These are phyloP conservation scores for Amphibolis antarctica DNA, from an alignment of 106 monocot genomes.

Conservation along the genomic window DNA sequence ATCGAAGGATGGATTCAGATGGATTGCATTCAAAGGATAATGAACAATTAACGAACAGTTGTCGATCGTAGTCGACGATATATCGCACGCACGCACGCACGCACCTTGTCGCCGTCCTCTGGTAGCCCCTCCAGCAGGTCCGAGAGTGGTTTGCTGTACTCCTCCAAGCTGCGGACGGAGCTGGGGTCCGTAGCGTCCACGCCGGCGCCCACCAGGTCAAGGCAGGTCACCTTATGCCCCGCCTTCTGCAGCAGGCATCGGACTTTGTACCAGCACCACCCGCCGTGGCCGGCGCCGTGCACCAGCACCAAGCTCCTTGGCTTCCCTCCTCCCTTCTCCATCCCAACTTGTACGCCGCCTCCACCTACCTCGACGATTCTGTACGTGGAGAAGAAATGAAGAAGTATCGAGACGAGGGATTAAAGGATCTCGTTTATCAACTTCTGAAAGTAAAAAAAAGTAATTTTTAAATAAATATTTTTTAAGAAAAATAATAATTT, in stretches of 20 bases:
- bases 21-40: too few species aligned
- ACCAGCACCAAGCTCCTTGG: conserved; percentile 11
- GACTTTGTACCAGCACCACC: conserved; percentile 15
- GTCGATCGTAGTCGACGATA: neutral
- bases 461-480: too few species aligned
- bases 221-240: conserved; percentile 5
- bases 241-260: conserved; percentile 1
- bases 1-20: too few species aligned
- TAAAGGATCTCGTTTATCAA: too few species aligned
- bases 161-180: conserved; percentile 1
- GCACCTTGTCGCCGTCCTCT: neutral
- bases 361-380: too few species aligned
- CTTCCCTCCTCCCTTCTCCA: too few species aligned
- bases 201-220: conserved; percentile 7
- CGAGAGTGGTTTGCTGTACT: conserved; percentile 3
- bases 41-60: neutral
- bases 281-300: conserved; percentile 10
- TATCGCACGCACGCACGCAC: neutral
- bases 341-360: too few species aligned
- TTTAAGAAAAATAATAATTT: too few species aligned
- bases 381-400: too few species aligned
- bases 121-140: conserved; percentile 1
- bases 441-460: too few species aligned
- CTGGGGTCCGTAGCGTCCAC: conserved; percentile 4
- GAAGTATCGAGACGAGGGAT: too few species aligned